Base-by-base conservation (phyloP, 23 red algal genomes). In the Chondrus crispus region DNA sequence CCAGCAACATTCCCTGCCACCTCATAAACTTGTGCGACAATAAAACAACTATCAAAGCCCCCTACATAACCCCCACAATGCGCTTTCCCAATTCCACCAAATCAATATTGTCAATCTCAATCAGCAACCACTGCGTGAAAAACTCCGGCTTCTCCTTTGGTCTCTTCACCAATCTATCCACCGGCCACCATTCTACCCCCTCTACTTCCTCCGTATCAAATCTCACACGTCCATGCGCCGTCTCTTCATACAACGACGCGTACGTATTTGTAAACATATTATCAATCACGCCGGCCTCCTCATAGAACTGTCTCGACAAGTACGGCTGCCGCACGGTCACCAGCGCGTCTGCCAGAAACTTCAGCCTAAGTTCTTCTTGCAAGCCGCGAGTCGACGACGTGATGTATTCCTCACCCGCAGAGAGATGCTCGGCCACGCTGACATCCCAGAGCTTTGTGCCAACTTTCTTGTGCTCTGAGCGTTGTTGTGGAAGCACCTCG, bases 351-450 rank as follows among this genome's bases (percentile, higher is more conserved):
- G 26, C 55, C 11, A 20, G 28, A 64, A 96, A 40, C 11, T n/a
- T 58, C 1, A 91, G 43, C 36, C 79, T 68, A 43, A 96, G 81
- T 82, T 96, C 94, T 62, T 96, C 94, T 3, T 37, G 33, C 9
- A 96, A 58, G 39, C 94, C 94, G 41, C 94, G 87, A 28, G 68
- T 9, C 4, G 88, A 68, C 6, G 94, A 88, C 29, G 49, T 68
- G 16, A 39, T 9, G 13, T 63, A 85, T 22, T 51, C 78, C 81
- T 96, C 94, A 29, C 94, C 94, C 20, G 74, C 46, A 28, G 74
- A 80, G 72, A 96, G 44, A 86, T 96, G 94, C 44, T 96, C 94
- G 0, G 94, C 94, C 9, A 85, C 88, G 37, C 69, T 78, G 11
- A 91, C 50, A 71, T 96, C 94, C 87, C 87, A 92, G 8, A 83